These are phyloP conservation scores for Simplicillium sp. DNA, from an alignment of 2,329 filamentous ascomycete genomes.

Conservation along the genomic window DNA sequence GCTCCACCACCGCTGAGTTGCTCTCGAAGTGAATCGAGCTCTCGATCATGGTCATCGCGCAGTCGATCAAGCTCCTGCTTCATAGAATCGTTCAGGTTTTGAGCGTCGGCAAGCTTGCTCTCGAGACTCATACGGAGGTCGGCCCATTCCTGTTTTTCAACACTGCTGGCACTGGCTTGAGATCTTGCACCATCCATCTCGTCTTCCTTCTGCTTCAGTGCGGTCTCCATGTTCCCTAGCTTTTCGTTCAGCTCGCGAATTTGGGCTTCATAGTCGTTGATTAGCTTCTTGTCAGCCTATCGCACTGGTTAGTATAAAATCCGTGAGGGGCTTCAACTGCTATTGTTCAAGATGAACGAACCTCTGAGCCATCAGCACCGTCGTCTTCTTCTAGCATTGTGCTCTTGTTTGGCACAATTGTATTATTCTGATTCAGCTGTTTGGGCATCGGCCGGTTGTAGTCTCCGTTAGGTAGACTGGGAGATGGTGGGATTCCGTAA, in stretches of 20 bases:
- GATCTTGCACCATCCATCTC: slow-evolving; percentile 57
- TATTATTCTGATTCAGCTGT: slow-evolving; percentile 81
- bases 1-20: slow-evolving; percentile 18
- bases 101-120: slow-evolving; percentile 62
- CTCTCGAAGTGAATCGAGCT: slow-evolving; percentile 47
- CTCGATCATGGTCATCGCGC: slow-evolving; percentile 55
- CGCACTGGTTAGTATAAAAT: slow-evolving; percentile 9
- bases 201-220: slow-evolving; percentile 61
- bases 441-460: slow-evolving; percentile 74
- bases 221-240: slow-evolving; percentile 60
- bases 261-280: slow-evolving; percentile 74
- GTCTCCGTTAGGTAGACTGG: slow-evolving; percentile 49
- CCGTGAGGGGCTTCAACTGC: background rate
- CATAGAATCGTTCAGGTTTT: slow-evolving; percentile 69
- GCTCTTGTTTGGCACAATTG: slow-evolving; percentile 94
- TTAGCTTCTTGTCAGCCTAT: slow-evolving; percentile 58
- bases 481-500: slow-evolving; percentile 49
- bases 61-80: slow-evolving; percentile 70
- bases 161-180: slow-evolving; percentile 37
- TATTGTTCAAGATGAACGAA: slow-evolving; percentile 16
- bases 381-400: slow-evolving; percentile 96
- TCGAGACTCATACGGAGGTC: slow-evolving; percentile 60
- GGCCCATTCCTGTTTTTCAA: slow-evolving; percentile 63
- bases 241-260: slow-evolving; percentile 66
- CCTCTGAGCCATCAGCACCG: slow-evolving; percentile 49